Conservation (phyloP, 306 rosid species). For the Cyamopsis tetragonoloba region DNA sequence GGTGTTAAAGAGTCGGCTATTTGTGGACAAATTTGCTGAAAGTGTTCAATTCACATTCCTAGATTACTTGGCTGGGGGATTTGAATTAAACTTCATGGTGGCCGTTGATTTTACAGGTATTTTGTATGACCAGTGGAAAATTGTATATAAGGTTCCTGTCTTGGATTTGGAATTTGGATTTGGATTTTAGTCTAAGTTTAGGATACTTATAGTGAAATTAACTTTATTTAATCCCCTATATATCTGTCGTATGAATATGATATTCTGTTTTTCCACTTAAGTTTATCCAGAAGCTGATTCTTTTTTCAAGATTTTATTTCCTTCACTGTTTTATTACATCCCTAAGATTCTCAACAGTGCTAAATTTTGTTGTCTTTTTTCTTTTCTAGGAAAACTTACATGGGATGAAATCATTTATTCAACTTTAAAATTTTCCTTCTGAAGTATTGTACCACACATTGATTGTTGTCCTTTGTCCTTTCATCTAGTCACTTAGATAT, state of each 20-base stretch:
- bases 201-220: neutral
- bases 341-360: neutral
- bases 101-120: conserved; percentile 95
- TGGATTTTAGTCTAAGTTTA: conserved; percentile 3
- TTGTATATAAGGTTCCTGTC: neutral
- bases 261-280: neutral
- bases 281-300: neutral
- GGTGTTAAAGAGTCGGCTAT: conserved; percentile 78
- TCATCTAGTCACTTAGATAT: conserved; percentile 14
- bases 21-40: conserved; percentile 69
- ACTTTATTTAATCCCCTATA: neutral
- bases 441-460: neutral
- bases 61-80: conserved; percentile 91
- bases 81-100: conserved; percentile 92
- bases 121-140: neutral
- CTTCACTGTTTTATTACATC: neutral
- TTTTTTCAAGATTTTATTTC: conserved; percentile 1
- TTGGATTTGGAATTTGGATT: neutral
- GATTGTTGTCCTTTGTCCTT: neutral
- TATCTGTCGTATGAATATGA: neutral
- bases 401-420: neutral
- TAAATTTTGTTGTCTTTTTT: neutral
- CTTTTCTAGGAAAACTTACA: neutral
- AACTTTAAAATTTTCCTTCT: neutral
- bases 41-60: conserved; percentile 75